Base-by-base conservation (phyloP, 2,329 filamentous ascomycete genomes). In the Microsporum ferrugineum region DNA sequence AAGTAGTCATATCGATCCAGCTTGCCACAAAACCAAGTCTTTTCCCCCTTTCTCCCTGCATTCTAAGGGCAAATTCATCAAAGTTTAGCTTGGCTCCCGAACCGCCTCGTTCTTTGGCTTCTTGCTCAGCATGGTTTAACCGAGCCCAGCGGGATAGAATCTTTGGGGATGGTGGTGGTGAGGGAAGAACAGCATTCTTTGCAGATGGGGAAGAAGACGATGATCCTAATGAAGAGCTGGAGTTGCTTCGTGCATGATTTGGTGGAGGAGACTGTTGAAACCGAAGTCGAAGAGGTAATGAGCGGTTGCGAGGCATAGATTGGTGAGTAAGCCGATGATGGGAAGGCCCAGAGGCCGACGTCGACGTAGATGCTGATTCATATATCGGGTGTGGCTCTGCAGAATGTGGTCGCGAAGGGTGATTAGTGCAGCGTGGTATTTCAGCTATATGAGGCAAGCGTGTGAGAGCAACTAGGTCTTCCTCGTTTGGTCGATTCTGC, bases 1-100 rank as follows among this genome's bases (percentile, higher is more conserved):
- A 83, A 71, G 79, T 79, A 68, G 82, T 82, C 80, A 84, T 80
- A 65, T 96, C 91, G 73, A 96, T 89, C 92, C 92, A 97, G 68
- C 84, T 89, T 63, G 89, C 89, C 55, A 96, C 79, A 73, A 96
- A 92, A 66, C 89, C 88, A 63, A 91, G 79, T 59, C 86, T 77
- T 69, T 84, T 84, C 29, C 84, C 83, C 65, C 86, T 82, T 64
- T 85, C 81, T n/a, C 79, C 79, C 66, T 84, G 83, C 76, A 94
- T 89, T 57, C 87, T 85, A 43, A 78, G 77, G 68, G 89, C 85
- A 73, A 97, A 95, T 73, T 97, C 94, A 0, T 82, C 80, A 65
- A 86, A 91, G 69, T 76, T 88, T 56, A 97, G 77, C 69, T 85
- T 84, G 0, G 90, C 92, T 75, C 72, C 74, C 4, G 85, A 88